Base-by-base conservation (phyloP, 805 yeast species). In the Kodamaea fukazawae region DNA sequence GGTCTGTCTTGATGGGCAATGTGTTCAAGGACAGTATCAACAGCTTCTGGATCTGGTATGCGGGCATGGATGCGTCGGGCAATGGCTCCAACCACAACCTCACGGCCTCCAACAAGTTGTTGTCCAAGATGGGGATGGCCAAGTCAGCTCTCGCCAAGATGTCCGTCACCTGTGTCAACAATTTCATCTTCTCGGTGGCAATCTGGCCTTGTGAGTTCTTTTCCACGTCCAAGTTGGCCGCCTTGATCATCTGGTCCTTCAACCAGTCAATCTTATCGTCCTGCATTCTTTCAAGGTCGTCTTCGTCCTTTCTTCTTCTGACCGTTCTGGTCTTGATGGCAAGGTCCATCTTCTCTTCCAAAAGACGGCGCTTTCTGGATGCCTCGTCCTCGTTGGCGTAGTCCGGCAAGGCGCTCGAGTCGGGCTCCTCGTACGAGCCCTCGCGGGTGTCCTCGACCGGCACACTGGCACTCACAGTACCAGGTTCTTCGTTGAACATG, bases 61-160 rank as follows among this genome's bases (percentile, higher is more conserved):
- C 90, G n/a, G 99, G 99, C 65, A 93, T 73, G 8, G 96, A 87
- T 33, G 95, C 96, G 71, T 95, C 98, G 3, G 99, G 99, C 53
- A 93, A 73, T 22, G 99, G 99, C 63, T 93, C 99, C 42, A 93
- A 73, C 99, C 99, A 93, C 60, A 88, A 82, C 51, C 98, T 77
- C 18, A 93, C 90, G 36, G 96, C 91, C 54, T 91, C 97, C 44
- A 93, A 71, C 52, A 93, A 64, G 61, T 93, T 93, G 60, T 93
- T 93, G 67, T 93, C 99, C 55, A 93, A 73, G 43, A 93, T 87
- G 20, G 96, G 84, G 57, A 91, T 96, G 25, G 96, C 90, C 52
- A 93, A 71, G 58, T 83, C 85, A 2, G 88, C 88, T 66, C 88
- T 84, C 18, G 87, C 73, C 54, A 93, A 67, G 2, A 86, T 79